Conservation (phyloP, 306 rosid species). For the Citrullus mucosospermus region DNA sequence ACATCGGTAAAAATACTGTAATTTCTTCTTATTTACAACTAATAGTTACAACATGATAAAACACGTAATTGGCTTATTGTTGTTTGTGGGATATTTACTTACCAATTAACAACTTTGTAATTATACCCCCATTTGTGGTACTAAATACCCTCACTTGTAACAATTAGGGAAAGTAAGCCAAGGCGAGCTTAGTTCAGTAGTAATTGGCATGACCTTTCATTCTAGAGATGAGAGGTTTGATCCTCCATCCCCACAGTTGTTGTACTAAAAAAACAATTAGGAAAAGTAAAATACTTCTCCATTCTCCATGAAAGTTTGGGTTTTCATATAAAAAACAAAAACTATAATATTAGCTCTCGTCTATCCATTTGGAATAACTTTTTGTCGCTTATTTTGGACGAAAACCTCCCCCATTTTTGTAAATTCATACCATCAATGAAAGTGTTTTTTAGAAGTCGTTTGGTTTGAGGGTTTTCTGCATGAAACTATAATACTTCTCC, state of each 20-base stretch:
- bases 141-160: neutral
- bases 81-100: neutral
- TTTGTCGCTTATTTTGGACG: neutral
- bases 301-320: too few relatives aligned
- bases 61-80: neutral
- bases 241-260: too few relatives aligned
- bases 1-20: neutral
- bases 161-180: neutral
- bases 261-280: too few relatives aligned
- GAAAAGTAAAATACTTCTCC: neutral
- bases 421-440: neutral
- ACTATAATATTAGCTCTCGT: neutral
- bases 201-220: too few relatives aligned
- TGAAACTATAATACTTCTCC: too few relatives aligned
- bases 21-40: neutral
- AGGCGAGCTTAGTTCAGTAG: too few relatives aligned
- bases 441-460: neutral
- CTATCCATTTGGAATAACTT: neutral
- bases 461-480: too few relatives aligned
- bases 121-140: too few relatives aligned
- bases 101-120: neutral
- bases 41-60: neutral
- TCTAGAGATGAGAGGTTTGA: too few relatives aligned
- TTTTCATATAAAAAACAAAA: too few relatives aligned
- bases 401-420: neutral